Percentiles rank a stretch among this genome's conserved stretches.
Evolutionary conservation across 768 basidiomycete genomes (phyloP).

Genomic region (Tylopilus sp.): DNA sequence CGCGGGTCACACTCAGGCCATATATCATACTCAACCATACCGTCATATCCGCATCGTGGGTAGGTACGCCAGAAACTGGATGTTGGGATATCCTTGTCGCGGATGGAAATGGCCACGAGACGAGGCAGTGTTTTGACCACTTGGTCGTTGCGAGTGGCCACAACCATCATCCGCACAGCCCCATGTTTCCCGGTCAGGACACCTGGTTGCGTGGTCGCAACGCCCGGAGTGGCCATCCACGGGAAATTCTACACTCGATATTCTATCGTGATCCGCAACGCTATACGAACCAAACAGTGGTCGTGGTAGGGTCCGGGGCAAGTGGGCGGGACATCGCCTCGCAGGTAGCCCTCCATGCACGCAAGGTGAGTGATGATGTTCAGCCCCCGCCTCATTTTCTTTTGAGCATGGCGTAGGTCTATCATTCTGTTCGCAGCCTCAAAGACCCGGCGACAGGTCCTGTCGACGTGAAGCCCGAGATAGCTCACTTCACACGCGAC

Average conservation of each 20-base stretch:
- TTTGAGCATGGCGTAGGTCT: conserved; percentile 19
- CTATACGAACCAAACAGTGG: conserved; percentile 41
- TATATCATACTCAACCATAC: conserved; percentile 39
- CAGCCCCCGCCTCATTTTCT: background rate
- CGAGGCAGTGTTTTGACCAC: conserved; percentile 43
- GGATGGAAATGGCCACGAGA: conserved; percentile 17
- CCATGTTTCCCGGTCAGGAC: conserved; percentile 44
- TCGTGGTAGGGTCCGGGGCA: conserved; percentile 48
- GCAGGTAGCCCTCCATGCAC: conserved; percentile 39
- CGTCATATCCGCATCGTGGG: conserved; percentile 43
- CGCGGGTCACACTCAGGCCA: conserved; percentile 30
- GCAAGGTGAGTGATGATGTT: conserved; percentile 34
- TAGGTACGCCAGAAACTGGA: conserved; percentile 35
- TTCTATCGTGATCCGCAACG: conserved; percentile 48
- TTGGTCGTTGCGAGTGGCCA: conserved; percentile 55
- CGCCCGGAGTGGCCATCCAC: conserved; percentile 11
- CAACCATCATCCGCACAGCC: conserved; percentile 48
- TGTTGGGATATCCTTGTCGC: conserved; percentile 43
- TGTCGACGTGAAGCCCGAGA: conserved; percentile 38
- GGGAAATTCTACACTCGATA: conserved; percentile 49
- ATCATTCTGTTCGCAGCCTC: conserved; percentile 35
- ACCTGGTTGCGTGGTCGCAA: conserved; percentile 40
- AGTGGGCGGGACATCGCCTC: conserved; percentile 47
- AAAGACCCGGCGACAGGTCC: conserved; percentile 12
- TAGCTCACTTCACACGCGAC: conserved; percentile 45